Evolutionary conservation across 208 protist species (phyloP).

Genomic region (Acanthamoeba culbertsoni): DNA sequence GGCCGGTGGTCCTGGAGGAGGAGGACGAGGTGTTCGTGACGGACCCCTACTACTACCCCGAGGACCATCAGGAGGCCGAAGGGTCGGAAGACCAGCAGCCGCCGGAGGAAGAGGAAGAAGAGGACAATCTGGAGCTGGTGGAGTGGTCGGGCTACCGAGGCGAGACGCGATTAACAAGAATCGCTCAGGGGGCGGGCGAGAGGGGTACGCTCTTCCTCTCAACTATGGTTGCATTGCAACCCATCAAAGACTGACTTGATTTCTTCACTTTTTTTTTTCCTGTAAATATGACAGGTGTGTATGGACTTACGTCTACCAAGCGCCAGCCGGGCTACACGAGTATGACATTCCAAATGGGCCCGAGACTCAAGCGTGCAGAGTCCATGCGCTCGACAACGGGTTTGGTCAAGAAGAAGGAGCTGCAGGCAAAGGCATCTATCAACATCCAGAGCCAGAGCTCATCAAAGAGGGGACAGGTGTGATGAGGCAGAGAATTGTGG

Average conservation of each 20-base stretch:
- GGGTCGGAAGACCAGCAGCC: not conserved
- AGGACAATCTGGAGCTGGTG: not conserved
- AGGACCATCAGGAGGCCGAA: too few relatives aligned
- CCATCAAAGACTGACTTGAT: too few relatives aligned
- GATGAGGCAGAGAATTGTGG: too few relatives aligned
- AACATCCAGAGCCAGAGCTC: not conserved
- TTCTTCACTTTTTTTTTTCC: not conserved
- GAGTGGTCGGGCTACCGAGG: not conserved
- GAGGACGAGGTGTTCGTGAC: too few relatives aligned
- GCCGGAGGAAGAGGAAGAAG: not conserved
- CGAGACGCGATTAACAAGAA: not conserved
- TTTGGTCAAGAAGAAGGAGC: not conserved
- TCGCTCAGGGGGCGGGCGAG: not conserved
- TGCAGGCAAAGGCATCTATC: not conserved
- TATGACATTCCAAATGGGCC: not conserved
- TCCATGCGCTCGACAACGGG: not conserved
- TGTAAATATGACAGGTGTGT: not conserved
- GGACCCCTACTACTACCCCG: too few relatives aligned
- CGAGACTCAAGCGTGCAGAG: not conserved
- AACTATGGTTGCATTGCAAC: too few relatives aligned
- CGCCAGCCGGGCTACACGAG: not conserved
- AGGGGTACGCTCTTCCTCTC: not conserved
- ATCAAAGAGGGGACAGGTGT: not conserved
- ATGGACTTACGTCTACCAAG: not conserved
- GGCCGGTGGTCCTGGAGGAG: too few relatives aligned